Percentiles rank a stretch among this genome's conserved stretches.
These are phyloP conservation scores for Penicillium sp. DNA, from an alignment of 2,329 filamentous ascomycete genomes.

Conservation along the genomic window DNA sequence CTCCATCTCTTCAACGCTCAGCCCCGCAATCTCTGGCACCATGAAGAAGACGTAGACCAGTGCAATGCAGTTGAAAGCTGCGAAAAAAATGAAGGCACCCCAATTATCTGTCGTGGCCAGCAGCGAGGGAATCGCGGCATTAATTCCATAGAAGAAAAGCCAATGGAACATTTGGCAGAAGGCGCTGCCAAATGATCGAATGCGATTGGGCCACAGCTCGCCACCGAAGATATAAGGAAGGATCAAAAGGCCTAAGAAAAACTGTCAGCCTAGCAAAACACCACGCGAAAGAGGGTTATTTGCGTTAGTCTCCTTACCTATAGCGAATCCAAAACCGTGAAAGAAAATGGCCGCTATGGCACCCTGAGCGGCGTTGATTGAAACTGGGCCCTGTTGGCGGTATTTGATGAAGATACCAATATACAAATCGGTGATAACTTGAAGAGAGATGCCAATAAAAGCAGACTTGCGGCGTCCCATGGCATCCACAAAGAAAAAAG, in stretches of 20 bases:
- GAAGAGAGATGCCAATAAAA: conserved; percentile 40
- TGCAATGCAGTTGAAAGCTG: conserved; percentile 42
- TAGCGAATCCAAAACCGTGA: conserved; percentile 50
- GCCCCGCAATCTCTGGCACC: conserved; percentile 42
- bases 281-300: not conserved
- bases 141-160: conserved; percentile 49
- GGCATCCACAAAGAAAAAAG: conserved; percentile 52
- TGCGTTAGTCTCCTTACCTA: conserved; percentile 27
- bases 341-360: conserved; percentile 48
- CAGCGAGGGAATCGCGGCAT: conserved; percentile 39
- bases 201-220: conserved; percentile 52
- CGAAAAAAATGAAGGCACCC: conserved; percentile 52
- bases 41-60: conserved; percentile 45
- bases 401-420: conserved; percentile 47
- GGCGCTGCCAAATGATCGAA: conserved; percentile 50
- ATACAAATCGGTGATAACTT: conserved; percentile 50
- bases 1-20: conserved; percentile 41
- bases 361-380: not conserved
- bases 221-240: conserved; percentile 52
- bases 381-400: conserved; percentile 42
- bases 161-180: conserved; percentile 46
- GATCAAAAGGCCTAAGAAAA: conserved; percentile 36
- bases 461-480: conserved; percentile 47
- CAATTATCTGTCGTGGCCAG: conserved; percentile 42
- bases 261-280: not conserved